phyloP scores from a whole-genome alignment of 768 basidiomycete species.

The Tylopilus balloui region DNA sequence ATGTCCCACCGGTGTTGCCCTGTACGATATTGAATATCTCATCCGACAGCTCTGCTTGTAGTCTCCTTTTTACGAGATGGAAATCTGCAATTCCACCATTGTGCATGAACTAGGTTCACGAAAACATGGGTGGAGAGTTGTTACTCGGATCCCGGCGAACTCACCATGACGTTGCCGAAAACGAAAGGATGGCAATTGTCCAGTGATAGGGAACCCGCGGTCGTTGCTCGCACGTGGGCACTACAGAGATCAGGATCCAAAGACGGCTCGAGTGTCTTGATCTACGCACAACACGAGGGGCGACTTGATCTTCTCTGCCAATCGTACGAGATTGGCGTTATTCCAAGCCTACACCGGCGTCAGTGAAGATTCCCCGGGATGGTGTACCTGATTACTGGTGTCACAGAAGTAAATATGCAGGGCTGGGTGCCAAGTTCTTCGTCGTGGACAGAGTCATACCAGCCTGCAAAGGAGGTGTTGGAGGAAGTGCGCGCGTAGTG shows the following conservation, averaged over 20 bases:
- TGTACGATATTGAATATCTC: slow-evolving; percentile 82
- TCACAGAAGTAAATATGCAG: slow-evolving; percentile 93
- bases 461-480: slow-evolving; percentile 46
- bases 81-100: slow-evolving; percentile 94
- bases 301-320: slow-evolving; percentile 96
- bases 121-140: not conserved
- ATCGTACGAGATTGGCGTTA: slow-evolving; percentile 84
- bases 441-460: slow-evolving; percentile 88
- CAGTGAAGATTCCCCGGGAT: not conserved
- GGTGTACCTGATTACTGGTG: slow-evolving; percentile 56
- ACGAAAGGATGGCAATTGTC: slow-evolving; percentile 97
- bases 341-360: slow-evolving; percentile 80
- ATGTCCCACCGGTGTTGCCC: slow-evolving; percentile 78
- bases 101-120: slow-evolving; percentile 78
- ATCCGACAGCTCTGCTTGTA: slow-evolving; percentile 76
- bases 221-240: slow-evolving; percentile 91
- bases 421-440: slow-evolving; percentile 83
- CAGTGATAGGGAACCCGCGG: slow-evolving; percentile 83
- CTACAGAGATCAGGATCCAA: slow-evolving; percentile 32
- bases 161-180: slow-evolving; percentile 88
- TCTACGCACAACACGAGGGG: slow-evolving; percentile 83
- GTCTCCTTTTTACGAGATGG: slow-evolving; percentile 66
- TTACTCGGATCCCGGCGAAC: not conserved
- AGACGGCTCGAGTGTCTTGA: not conserved
- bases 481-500: not conserved